A percentile compares a stretch with the other conserved stretches of the same genome.
These are phyloP conservation scores for Hypholoma sublateritium DNA, from an alignment of 768 basidiomycete genomes.

Conservation along the genomic window DNA sequence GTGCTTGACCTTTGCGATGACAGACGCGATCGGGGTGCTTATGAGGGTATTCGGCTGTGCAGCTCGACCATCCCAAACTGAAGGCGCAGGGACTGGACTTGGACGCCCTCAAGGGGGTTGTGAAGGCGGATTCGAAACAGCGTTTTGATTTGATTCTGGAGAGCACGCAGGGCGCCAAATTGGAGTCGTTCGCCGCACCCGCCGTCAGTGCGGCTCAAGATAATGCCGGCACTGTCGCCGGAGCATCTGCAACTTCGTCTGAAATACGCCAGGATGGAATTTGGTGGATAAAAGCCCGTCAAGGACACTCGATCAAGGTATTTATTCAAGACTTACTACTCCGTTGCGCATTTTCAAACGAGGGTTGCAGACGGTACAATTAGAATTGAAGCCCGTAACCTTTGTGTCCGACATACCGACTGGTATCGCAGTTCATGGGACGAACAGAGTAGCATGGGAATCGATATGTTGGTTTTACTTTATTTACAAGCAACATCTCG, in stretches of 20 bases:
- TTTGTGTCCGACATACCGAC: conserved; percentile 64
- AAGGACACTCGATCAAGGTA: conserved; percentile 86
- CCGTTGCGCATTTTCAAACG: background rate
- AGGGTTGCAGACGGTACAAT: conserved; percentile 54
- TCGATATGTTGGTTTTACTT: conserved; percentile 51
- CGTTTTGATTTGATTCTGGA: conserved; percentile 63
- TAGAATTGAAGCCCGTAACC: conserved; percentile 62
- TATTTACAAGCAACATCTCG: background rate
- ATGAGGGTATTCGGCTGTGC: conserved; percentile 4
- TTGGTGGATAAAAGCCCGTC: conserved; percentile 92
- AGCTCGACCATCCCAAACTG: conserved; percentile 75
- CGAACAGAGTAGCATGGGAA: conserved; percentile 67
- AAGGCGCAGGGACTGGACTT: conserved; percentile 52
- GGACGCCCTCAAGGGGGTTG: conserved; percentile 56
- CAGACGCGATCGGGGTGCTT: background rate
- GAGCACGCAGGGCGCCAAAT: conserved; percentile 21
- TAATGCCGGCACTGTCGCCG: background rate
- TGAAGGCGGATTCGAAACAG: conserved; percentile 64
- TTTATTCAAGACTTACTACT: background rate
- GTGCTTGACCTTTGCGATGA: conserved; percentile 25
- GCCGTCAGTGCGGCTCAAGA: background rate
- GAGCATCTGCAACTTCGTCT: background rate
- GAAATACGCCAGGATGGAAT: conserved; percentile 22
- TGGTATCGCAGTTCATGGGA: conserved; percentile 81
- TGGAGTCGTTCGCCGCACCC: conserved; percentile 4